phyloP scores from a whole-genome alignment of 148 eudicot species.

The Gaultheria prostrata region DNA sequence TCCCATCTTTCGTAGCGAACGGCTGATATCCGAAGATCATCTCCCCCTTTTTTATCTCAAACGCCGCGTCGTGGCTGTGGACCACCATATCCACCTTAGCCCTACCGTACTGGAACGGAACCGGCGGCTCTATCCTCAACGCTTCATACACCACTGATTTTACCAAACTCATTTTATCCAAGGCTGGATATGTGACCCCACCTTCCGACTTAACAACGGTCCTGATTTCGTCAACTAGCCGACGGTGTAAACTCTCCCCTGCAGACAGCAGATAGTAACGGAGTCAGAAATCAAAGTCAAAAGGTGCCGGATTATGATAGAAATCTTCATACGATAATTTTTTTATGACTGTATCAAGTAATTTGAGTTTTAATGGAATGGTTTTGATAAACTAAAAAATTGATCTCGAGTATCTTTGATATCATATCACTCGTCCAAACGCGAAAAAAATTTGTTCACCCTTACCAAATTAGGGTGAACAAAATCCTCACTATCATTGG shows the following conservation, averaged over 20 bases:
- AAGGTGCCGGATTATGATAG: no score
- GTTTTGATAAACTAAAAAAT: no score
- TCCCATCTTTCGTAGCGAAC: conserved; percentile 51
- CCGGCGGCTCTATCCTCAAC: conserved; percentile 57
- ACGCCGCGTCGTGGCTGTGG: conserved; percentile 47
- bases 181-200: conserved; percentile 36
- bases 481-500: no score
- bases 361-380: no score
- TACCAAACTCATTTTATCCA: conserved; percentile 46
- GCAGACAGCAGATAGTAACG: conserved; percentile 15
- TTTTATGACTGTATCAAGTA: no score
- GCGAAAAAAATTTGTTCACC: no score
- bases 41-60: conserved; percentile 53
- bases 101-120: conserved; percentile 49
- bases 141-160: conserved; percentile 59
- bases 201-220: conserved; percentile 38
- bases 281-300: no score
- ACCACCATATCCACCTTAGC: conserved; percentile 49
- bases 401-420: no score
- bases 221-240: conserved; percentile 49
- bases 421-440: no score
- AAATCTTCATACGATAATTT: no score
- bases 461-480: no score
- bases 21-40: conserved; percentile 59
- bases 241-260: conserved; percentile 45